Percentiles rank a stretch among this genome's conserved stretches.
phyloP scores from a whole-genome alignment of 768 basidiomycete species.

The Lyophyllum atratum region DNA sequence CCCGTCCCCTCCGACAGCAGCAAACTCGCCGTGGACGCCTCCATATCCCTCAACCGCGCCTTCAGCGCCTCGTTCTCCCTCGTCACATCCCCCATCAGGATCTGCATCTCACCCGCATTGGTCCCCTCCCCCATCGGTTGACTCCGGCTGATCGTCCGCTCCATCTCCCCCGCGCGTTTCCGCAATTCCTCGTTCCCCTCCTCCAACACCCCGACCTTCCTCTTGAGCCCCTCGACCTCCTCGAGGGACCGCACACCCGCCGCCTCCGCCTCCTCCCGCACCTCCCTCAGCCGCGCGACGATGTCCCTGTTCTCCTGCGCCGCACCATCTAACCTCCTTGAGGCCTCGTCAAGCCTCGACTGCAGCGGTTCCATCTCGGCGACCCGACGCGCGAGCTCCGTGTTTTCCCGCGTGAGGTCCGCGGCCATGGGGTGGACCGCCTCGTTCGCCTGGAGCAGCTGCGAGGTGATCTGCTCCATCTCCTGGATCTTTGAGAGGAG shows the following conservation, averaged over 20 bases:
- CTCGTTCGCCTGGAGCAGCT: slow-evolving; percentile 28
- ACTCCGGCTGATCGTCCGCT: slow-evolving; percentile 29
- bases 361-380: slow-evolving; percentile 9
- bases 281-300: slow-evolving; percentile 21
- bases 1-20: slow-evolving; percentile 28
- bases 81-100: slow-evolving; percentile 40
- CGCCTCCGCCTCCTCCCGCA: slow-evolving; percentile 21
- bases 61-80: slow-evolving; percentile 42
- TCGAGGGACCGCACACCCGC: slow-evolving; percentile 8
- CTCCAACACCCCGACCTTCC: slow-evolving; percentile 23
- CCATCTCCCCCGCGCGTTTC: slow-evolving; percentile 32
- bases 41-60: slow-evolving; percentile 33
- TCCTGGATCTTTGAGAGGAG: slow-evolving; percentile 27
- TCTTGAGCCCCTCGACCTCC: slow-evolving; percentile 22
- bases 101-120: slow-evolving; percentile 34
- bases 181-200: slow-evolving; percentile 31
- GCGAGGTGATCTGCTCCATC: slow-evolving; percentile 31
- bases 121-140: slow-evolving; percentile 18
- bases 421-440: slow-evolving; percentile 20
- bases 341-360: slow-evolving; percentile 6
- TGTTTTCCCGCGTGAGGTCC: slow-evolving; percentile 20
- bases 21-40: slow-evolving; percentile 36
- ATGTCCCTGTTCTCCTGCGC: slow-evolving; percentile 24
- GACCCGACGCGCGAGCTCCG: slow-evolving; percentile 5
- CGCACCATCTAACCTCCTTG: slow-evolving; percentile 21